Percentiles rank a stretch among this genome's conserved stretches.
Evolutionary conservation across 2,329 filamentous ascomycete genomes (phyloP).

Genomic region (Torrubiella hemipterigena): DNA sequence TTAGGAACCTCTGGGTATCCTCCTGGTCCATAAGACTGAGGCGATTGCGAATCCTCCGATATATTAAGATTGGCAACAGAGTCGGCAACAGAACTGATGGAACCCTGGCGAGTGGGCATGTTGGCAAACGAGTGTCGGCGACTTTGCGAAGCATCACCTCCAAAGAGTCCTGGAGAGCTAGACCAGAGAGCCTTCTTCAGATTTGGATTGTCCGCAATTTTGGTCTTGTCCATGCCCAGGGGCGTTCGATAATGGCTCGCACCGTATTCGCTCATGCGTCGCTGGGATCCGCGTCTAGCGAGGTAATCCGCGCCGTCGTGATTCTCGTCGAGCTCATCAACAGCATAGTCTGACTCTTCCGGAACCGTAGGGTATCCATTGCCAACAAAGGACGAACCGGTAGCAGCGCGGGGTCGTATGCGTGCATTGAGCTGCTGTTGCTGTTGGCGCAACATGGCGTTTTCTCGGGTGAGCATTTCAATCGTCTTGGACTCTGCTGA

Average conservation of each 20-base stretch:
- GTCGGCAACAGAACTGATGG: slow-evolving; percentile 49
- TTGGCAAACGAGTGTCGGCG: slow-evolving; percentile 71
- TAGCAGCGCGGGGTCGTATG: slow-evolving; percentile 46
- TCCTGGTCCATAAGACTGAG: slow-evolving; percentile 28
- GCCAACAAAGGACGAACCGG: slow-evolving; percentile 39
- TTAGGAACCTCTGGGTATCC: slow-evolving; percentile 25
- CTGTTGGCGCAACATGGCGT: slow-evolving; percentile 48
- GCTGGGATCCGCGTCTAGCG: slow-evolving; percentile 31
- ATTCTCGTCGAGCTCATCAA: slow-evolving; percentile 57
- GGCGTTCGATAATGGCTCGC: slow-evolving; percentile 32
- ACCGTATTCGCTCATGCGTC: slow-evolving; percentile 47
- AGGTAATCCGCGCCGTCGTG: slow-evolving; percentile 37
- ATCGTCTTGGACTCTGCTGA: slow-evolving; percentile 49
- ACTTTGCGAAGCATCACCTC: slow-evolving; percentile 56
- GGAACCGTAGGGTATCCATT: slow-evolving; percentile 47
- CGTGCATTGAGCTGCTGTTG: slow-evolving; percentile 39
- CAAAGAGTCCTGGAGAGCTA: slow-evolving; percentile 54
- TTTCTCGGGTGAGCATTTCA: slow-evolving; percentile 49
- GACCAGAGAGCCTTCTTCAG: slow-evolving; percentile 62
- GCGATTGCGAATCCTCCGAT: slow-evolving; percentile 28
- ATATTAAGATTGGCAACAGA: slow-evolving; percentile 33
- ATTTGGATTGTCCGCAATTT: slow-evolving; percentile 42
- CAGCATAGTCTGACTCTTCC: slow-evolving; percentile 59
- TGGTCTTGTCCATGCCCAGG: slow-evolving; percentile 46
- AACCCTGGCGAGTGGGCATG: slow-evolving; percentile 51